Base-by-base conservation (phyloP, 148 eudicot species). In the Diospyros lotus region DNA sequence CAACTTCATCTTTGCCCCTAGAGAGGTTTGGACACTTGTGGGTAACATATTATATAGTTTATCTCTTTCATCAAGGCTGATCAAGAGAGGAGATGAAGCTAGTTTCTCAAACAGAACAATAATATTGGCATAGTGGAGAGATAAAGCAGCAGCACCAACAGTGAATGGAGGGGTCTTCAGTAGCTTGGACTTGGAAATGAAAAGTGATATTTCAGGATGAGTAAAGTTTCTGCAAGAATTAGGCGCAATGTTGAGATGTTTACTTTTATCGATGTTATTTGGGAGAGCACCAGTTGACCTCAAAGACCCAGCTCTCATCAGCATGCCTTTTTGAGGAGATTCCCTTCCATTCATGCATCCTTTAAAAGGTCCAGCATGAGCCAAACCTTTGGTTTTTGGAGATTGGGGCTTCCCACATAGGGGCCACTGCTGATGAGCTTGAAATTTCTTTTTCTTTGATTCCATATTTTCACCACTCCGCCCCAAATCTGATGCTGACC, bases 1-100 rank as follows among this genome's bases (percentile, higher is more conserved):
- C 10, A 81, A 53, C 73, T 87, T 89, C 41, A 93, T 81, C 68
- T 86, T 88, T 46, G 74, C 80, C 76, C 94, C 85, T 75, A 93
- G 72, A 75, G 76, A 72, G 73, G 84, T 79, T 79, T 84, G 84
- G 80, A 93, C 76, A 73, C 81, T 85, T 60, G 84, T 68, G 38
- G 96, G 88, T 78, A 93, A 75, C 96, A 91, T 87, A 74, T 72
- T 77, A 77, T 93, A 93, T 48, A 93, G 87, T 73, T 93, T 93
- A 50, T 93, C 92, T 84, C 94, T 91, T 38, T 90, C 96, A 73
- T 91, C 94, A 17, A 79, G 81, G 64, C 88, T 82, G 56, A 91
- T 84, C 81, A 85, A 76, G 82, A 87, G 91, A 80, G 96, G 94
- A 58, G 90, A 81, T 40, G 86, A 80, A 73, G 89, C 89, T 50